phyloP scores from a whole-genome alignment of 495 filamentous ascomycete genomes.

The Tricharina praecox region DNA sequence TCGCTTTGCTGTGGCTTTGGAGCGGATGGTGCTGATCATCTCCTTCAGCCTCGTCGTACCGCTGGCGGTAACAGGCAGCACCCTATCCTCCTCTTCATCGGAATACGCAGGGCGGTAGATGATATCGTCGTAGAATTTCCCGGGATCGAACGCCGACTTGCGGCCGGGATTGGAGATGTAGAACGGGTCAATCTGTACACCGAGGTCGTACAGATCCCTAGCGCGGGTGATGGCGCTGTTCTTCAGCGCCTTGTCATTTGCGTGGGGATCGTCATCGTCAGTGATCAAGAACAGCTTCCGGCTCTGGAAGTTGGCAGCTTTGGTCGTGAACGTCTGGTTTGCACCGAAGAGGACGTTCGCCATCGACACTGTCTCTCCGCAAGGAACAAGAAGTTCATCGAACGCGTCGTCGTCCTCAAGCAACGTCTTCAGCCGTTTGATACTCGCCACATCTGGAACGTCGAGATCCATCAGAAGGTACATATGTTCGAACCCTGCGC shows the following conservation, averaged over 20 bases:
- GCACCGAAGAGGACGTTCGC: conserved; percentile 83
- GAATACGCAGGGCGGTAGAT: conserved; percentile 51
- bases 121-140: conserved; percentile 88
- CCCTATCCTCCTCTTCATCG: conserved; percentile 37
- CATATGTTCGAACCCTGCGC: conserved; percentile 81
- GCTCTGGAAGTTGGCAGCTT: conserved; percentile 83
- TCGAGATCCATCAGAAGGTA: conserved; percentile 84
- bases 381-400: conserved; percentile 49
- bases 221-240: conserved; percentile 69
- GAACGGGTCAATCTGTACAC: conserved; percentile 84
- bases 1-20: conserved; percentile 71
- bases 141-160: conserved; percentile 54
- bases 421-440: conserved; percentile 57
- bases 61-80: conserved; percentile 31
- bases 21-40: conserved; percentile 78
- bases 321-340: conserved; percentile 92
- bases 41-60: conserved; percentile 68
- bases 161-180: conserved; percentile 61
- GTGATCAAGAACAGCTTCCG: conserved; percentile 87
- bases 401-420: conserved; percentile 54
- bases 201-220: conserved; percentile 89
- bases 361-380: conserved; percentile 56
- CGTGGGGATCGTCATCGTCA: conserved; percentile 80
- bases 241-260: conserved; percentile 46
- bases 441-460: conserved; percentile 68